phyloP scores from a whole-genome alignment of 495 filamentous ascomycete species.

The Pseudoneurospora amorphoporcata region DNA sequence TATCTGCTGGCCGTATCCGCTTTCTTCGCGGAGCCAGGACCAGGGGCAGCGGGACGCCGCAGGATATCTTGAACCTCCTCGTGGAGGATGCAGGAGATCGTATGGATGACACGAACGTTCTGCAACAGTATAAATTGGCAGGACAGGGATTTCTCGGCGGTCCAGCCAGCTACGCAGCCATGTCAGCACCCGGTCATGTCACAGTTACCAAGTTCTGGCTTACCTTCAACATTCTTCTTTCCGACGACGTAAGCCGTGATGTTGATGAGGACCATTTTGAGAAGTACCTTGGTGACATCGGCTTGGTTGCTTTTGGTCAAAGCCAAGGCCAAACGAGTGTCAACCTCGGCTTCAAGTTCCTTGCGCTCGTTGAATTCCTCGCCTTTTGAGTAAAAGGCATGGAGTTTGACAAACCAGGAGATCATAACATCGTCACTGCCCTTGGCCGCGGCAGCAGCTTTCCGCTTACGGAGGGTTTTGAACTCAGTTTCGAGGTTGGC shows the following conservation, averaged over 20 bases:
- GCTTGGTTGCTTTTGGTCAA: slow-evolving; percentile 40
- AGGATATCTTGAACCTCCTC: slow-evolving; percentile 16
- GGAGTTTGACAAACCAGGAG: slow-evolving; percentile 79
- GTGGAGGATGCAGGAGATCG: slow-evolving; percentile 59
- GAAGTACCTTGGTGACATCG: slow-evolving; percentile 50
- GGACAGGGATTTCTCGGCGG: slow-evolving; percentile 37
- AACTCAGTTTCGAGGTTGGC: slow-evolving; percentile 75
- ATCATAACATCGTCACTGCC: slow-evolving; percentile 39
- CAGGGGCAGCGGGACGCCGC: slow-evolving; percentile 2
- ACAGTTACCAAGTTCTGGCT: slow-evolving; percentile 15
- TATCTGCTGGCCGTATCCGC: slow-evolving; percentile 13
- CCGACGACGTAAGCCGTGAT: slow-evolving; percentile 73
- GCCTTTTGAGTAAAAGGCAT: slow-evolving; percentile 73
- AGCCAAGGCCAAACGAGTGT: slow-evolving; percentile 62
- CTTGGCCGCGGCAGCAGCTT: slow-evolving; percentile 6
- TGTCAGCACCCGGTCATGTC: slow-evolving; percentile 12
- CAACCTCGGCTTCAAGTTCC: slow-evolving; percentile 77
- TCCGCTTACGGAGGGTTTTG: slow-evolving; percentile 41
- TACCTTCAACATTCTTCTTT: slow-evolving; percentile 49
- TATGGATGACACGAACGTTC: slow-evolving; percentile 73
- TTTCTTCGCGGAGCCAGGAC: not conserved
- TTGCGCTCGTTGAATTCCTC: slow-evolving; percentile 58
- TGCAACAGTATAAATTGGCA: slow-evolving; percentile 66
- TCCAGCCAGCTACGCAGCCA: slow-evolving; percentile 20
- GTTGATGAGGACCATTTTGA: slow-evolving; percentile 77